phyloP scores from a whole-genome alignment of 2,329 filamentous ascomycete genomes.

The Verticillium zaregamsianum region DNA sequence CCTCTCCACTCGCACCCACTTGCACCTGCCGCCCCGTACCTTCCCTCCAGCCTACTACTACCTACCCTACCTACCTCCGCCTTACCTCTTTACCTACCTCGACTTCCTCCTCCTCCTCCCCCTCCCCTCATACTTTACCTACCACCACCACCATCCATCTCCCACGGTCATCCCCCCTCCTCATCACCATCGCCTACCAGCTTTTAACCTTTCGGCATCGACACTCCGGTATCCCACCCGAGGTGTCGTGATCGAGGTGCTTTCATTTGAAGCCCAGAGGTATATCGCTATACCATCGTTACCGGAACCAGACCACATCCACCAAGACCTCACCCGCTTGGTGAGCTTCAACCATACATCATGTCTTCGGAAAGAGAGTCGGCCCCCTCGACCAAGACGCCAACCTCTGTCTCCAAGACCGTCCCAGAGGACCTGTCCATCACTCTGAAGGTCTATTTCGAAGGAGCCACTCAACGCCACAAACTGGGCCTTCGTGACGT shows the following conservation, averaged over 20 bases:
- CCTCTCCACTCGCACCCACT: background rate
- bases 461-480: conserved; percentile 74
- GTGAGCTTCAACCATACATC: conserved; percentile 1
- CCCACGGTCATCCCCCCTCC: conserved; percentile 1
- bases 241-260: background rate
- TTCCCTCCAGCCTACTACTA: background rate
- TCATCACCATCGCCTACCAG: background rate
- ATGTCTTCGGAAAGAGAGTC: conserved; percentile 23
- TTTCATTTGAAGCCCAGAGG: background rate
- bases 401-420: background rate
- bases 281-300: background rate
- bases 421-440: conserved; percentile 29
- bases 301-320: background rate
- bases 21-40: background rate
- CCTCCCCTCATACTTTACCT: background rate
- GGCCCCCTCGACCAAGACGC: conserved; percentile 21
- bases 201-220: background rate
- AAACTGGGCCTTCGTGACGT: conserved; percentile 89
- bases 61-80: background rate
- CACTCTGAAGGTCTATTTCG: conserved; percentile 78
- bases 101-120: conserved; percentile 1
- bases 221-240: conserved; percentile 4
- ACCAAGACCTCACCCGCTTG: background rate
- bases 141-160: background rate
- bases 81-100: background rate